A percentile compares a stretch with the other conserved stretches of the same genome.
Conservation (phyloP, 2,329 filamentous ascomycete genomes). For the Dactylonectria macrodidyma region DNA sequence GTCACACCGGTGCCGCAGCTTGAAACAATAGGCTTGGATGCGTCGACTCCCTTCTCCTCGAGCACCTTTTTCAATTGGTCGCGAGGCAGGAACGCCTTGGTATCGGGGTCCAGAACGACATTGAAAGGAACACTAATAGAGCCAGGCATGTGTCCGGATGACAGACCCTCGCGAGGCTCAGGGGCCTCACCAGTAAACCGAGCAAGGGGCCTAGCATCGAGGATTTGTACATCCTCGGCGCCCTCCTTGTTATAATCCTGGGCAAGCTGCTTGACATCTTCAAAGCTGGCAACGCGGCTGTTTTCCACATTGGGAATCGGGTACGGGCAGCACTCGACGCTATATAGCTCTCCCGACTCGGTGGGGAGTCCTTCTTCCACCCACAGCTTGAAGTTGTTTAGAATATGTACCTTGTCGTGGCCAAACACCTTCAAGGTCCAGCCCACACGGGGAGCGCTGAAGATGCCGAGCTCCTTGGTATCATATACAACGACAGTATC, state of each 20-base stretch:
- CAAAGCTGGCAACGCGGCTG: conserved; percentile 82
- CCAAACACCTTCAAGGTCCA: conserved; percentile 96
- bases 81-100: conserved; percentile 82
- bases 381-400: conserved; percentile 98
- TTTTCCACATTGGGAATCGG: conserved; percentile 74
- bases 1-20: conserved; percentile 96
- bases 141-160: conserved; percentile 92
- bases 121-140: conserved; percentile 87
- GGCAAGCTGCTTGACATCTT: conserved; percentile 85
- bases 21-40: conserved; percentile 84
- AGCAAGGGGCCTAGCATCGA: conserved; percentile 87
- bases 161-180: conserved; percentile 88
- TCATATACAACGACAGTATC: conserved; percentile 97
- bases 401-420: conserved; percentile 87
- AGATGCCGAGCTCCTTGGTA: conserved; percentile 90
- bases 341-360: conserved; percentile 83
- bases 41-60: conserved; percentile 83
- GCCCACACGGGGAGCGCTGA: conserved; percentile 91
- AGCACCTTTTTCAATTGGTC: conserved; percentile 84
- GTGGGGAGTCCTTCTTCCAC: conserved; percentile 85
- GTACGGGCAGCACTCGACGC: conserved; percentile 75
- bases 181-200: conserved; percentile 87
- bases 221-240: conserved; percentile 85
- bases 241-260: conserved; percentile 86
- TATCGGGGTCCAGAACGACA: conserved; percentile 84